A percentile compares a stretch with the other conserved stretches of the same genome.
phyloP scores from a whole-genome alignment of 345 rosid genomes.

The Reutealis trisperma region DNA sequence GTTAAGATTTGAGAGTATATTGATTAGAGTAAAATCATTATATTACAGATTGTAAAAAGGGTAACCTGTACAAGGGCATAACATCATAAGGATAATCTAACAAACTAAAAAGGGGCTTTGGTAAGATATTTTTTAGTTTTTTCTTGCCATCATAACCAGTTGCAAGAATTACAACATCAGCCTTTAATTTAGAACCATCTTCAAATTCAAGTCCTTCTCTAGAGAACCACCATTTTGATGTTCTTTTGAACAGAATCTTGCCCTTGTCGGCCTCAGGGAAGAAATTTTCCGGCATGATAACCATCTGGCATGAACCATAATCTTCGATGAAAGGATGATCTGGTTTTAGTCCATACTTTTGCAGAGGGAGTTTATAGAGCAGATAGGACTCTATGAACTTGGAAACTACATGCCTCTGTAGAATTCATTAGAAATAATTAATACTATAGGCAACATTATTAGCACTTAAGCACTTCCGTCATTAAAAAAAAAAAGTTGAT shows the following conservation, averaged over 20 bases:
- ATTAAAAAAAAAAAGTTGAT: not conserved
- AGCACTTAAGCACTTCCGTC: not conserved
- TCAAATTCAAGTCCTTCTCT: slow-evolving; percentile 71
- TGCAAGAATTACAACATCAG: slow-evolving; percentile 76
- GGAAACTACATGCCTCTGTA: slow-evolving; percentile 65
- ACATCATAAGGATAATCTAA: slow-evolving; percentile 60
- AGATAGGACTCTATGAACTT: slow-evolving; percentile 86
- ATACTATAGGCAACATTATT: not conserved
- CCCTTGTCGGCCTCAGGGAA: slow-evolving; percentile 82
- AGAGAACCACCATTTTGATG: slow-evolving; percentile 77
- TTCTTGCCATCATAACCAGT: slow-evolving; percentile 84
- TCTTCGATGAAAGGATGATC: slow-evolving; percentile 87
- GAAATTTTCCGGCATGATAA: slow-evolving; percentile 75
- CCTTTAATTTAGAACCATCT: slow-evolving; percentile 57
- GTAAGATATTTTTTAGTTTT: slow-evolving; percentile 72
- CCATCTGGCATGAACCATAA: slow-evolving; percentile 97
- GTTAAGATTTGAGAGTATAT: no score
- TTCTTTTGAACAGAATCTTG: slow-evolving; percentile 61
- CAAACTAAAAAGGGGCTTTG: slow-evolving; percentile 67
- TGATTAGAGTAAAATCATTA: no score
- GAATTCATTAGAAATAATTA: not conserved
- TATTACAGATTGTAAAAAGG: no score
- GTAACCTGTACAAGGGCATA: slow-evolving; percentile 72
- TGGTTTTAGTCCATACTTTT: slow-evolving; percentile 76
- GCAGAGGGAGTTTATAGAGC: slow-evolving; percentile 66